Evolutionary conservation across 352 stramenopile genomes (phyloP).

Genomic region (Paralagenidium karlingii): DNA sequence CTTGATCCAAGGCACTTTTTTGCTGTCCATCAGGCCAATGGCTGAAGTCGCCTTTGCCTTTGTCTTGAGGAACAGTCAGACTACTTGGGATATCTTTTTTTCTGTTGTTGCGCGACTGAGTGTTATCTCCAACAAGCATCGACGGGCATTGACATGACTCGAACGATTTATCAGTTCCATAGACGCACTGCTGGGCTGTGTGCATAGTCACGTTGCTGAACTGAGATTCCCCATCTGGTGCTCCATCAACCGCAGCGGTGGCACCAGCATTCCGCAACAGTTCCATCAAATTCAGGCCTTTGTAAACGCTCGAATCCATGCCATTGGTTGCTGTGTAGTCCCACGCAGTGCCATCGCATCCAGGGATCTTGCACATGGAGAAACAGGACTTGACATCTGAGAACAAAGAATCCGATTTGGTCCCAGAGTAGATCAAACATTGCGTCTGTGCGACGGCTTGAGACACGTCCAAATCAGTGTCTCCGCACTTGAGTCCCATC

Average conservation of each 20-base stretch:
- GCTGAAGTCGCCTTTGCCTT: conserved; percentile 44
- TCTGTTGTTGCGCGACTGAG: not conserved
- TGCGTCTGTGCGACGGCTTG: conserved; percentile 33
- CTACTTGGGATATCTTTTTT: conserved; percentile 4
- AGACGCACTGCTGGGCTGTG: conserved; percentile 34
- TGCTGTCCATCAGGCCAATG: conserved; percentile 44
- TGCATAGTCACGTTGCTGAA: conserved; percentile 35
- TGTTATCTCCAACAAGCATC: not conserved
- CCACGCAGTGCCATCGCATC: conserved; percentile 41
- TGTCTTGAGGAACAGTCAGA: conserved; percentile 31
- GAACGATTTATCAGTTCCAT: conserved; percentile 42
- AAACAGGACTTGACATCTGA: conserved; percentile 56
- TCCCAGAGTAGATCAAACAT: conserved; percentile 70
- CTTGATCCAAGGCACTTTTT: conserved; percentile 61
- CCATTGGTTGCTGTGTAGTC: conserved; percentile 59
- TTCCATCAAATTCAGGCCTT: conserved; percentile 47
- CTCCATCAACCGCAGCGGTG: conserved; percentile 10
- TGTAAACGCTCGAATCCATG: conserved; percentile 54
- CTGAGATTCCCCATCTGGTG: conserved; percentile 17
- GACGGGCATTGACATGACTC: conserved; percentile 34
- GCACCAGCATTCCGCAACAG: conserved; percentile 33
- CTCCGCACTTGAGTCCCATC: conserved; percentile 53
- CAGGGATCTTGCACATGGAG: conserved; percentile 71
- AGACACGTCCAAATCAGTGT: conserved; percentile 25
- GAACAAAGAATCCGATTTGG: conserved; percentile 18